Evolutionary conservation across 805 yeast genomes (phyloP), one percentile per base, ranked within the genome.

Genomic region (Yarrowia keelungensis): DNA sequence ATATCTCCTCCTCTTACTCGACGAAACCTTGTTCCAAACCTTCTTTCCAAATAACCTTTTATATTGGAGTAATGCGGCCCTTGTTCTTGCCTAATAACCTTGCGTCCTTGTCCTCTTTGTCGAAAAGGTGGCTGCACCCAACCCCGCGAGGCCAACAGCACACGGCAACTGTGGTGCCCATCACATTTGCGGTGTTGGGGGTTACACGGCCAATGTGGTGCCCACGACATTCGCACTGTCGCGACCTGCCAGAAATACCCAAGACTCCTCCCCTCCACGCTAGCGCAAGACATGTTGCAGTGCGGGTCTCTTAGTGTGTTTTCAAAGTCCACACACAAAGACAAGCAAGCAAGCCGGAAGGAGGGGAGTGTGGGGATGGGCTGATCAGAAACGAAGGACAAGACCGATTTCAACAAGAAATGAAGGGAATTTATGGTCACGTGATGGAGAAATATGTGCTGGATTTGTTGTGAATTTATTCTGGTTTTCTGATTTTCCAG

Each of bases 71-170:
- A 51, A 16, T 51, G 58, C 16, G 43, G 54, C 14, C 58, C 43
- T 51, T 51, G 58, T 51, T 51, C 58, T 51, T 51, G 42, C 58
- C 58, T 43, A 51, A 16, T 36, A 51, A 16, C 43, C 43, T 51
- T 38, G 58, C 14, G 8, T 38, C 58, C 36, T 51, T 51, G 58
- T 51, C 32, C 35, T 41, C 56, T 50, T 50, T 50, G 56, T 50
- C 56, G 11, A 16, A 50, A 50, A 50, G 36, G 56, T 38, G 58
- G 58, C 58, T 51, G 58, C 58, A 51, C 58, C 58, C 43, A 51
- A 51, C 58, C 58, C 58, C 58, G 38, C 56, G 56, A 50, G 35
- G 12, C 8, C 8, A 26, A 26, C 32, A 26, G 32, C 32, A 26
- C 32, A 26, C 32, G 32, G 32, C 11, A 16, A 12, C 5, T 11